phyloP scores from a whole-genome alignment of 805 yeast species.

The Candida rishiriensis region DNA sequence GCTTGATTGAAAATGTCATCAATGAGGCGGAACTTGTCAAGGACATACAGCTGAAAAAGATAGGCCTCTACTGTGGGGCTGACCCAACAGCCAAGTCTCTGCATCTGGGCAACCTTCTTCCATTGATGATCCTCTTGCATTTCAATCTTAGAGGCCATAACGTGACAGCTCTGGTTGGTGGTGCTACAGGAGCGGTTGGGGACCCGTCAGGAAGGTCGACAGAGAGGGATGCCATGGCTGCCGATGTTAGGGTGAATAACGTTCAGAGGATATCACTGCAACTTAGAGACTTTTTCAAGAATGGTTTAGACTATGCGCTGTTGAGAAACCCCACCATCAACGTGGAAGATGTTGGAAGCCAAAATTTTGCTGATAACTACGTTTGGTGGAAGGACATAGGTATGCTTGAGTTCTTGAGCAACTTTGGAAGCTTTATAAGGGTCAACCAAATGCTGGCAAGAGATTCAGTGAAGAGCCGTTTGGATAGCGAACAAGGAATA shows the following conservation, averaged over 20 bases:
- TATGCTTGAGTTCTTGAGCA: conserved; percentile 72
- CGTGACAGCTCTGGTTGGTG: conserved; percentile 82
- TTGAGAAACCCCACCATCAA: conserved; percentile 35
- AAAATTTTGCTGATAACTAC: conserved; percentile 51
- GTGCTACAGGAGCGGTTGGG: conserved; percentile 94
- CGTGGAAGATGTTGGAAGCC: conserved; percentile 11
- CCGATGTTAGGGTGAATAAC: conserved; percentile 48
- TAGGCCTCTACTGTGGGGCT: conserved; percentile 86
- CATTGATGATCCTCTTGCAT: conserved; percentile 79
- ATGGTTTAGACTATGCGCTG: conserved; percentile 60
- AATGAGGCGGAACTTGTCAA: conserved; percentile 28
- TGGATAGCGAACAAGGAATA: conserved; percentile 66
- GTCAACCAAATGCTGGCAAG: conserved; percentile 84
- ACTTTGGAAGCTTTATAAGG: conserved; percentile 73
- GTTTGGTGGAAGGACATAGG: conserved; percentile 83
- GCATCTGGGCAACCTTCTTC: conserved; percentile 87
- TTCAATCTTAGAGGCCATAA: conserved; percentile 81
- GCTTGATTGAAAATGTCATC: conserved; percentile 39
- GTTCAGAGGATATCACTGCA: conserved; percentile 58
- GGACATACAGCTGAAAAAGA: conserved; percentile 27
- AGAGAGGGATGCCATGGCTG: conserved; percentile 63
- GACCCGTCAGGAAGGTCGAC: conserved; percentile 91
- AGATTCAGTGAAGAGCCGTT: conserved; percentile 77
- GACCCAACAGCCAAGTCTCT: conserved; percentile 91
- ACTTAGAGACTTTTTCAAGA: conserved; percentile 52